Conservation (phyloP, 2,329 filamentous ascomycete species). For the Leptographium procerum region DNA sequence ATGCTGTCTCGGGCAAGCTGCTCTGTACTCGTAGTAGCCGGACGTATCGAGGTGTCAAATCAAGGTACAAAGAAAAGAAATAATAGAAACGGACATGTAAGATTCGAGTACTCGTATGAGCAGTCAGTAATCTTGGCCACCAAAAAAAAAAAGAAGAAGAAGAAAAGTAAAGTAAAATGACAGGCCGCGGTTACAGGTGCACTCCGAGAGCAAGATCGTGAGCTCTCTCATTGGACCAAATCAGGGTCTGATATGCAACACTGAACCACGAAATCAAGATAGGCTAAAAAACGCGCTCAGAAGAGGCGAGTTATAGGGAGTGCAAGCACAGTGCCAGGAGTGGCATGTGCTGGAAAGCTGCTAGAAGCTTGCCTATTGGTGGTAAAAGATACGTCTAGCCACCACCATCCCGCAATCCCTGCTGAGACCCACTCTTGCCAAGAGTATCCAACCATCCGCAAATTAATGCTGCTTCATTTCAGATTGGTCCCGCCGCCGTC, state of each 20-base stretch:
- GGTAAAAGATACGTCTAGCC: not conserved
- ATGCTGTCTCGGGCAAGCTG: too few relatives aligned
- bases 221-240: conserved; percentile 9
- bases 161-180: not conserved
- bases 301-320: too few relatives aligned
- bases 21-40: too few relatives aligned
- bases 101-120: not conserved
- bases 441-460: not conserved
- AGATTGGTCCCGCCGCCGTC: not conserved
- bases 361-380: not conserved
- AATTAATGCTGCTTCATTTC: not conserved
- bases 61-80: too few relatives aligned
- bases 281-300: not conserved
- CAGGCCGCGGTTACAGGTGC: not conserved
- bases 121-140: not conserved
- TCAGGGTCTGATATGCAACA: not conserved
- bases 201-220: conserved; percentile 4
- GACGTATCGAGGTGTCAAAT: too few relatives aligned
- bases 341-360: not conserved
- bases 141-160: not conserved
- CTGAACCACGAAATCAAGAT: not conserved
- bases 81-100: not conserved
- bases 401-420: not conserved
- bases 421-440: not conserved
- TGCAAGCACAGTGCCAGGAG: not conserved